These are phyloP conservation scores for Xylariales sp. DNA, from an alignment of 2,329 filamentous ascomycete genomes.

Conservation along the genomic window DNA sequence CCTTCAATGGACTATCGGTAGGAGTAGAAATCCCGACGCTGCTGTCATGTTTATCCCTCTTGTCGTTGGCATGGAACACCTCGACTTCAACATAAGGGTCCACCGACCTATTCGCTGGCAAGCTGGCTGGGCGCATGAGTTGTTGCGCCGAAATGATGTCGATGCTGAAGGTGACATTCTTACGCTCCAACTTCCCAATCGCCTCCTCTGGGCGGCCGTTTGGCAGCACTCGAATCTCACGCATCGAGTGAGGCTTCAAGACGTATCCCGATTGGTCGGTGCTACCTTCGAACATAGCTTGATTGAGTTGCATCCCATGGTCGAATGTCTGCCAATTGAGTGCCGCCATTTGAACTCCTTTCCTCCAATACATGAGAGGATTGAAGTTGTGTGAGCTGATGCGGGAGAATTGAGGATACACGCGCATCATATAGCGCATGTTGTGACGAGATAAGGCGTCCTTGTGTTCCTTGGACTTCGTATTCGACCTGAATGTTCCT, in stretches of 20 bases:
- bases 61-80: slow-evolving; percentile 90
- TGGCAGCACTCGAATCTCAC: slow-evolving; percentile 60
- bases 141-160: slow-evolving; percentile 93
- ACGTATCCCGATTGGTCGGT: slow-evolving; percentile 87
- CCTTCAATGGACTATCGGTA: slow-evolving; percentile 61
- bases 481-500: slow-evolving; percentile 77
- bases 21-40: slow-evolving; percentile 48
- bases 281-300: slow-evolving; percentile 93
- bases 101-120: slow-evolving; percentile 68
- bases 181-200: slow-evolving; percentile 67
- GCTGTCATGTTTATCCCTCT: slow-evolving; percentile 78
- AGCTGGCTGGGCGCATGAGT: slow-evolving; percentile 73
- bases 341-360: slow-evolving; percentile 95
- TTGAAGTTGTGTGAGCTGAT: slow-evolving; percentile 92
- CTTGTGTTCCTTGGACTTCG: slow-evolving; percentile 70
- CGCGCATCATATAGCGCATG: slow-evolving; percentile 83
- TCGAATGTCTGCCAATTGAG: slow-evolving; percentile 99
- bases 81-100: slow-evolving; percentile 95
- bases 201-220: slow-evolving; percentile 48
- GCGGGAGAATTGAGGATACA: slow-evolving; percentile 81
- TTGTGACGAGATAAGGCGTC: slow-evolving; percentile 83
- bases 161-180: slow-evolving; percentile 78
- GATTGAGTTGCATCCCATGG: slow-evolving; percentile 90
- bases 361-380: slow-evolving; percentile 87
- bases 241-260: slow-evolving; percentile 82